Evolutionary conservation across 495 filamentous ascomycete genomes (phyloP).

Genomic region (Penicillium atrosanguineum): DNA sequence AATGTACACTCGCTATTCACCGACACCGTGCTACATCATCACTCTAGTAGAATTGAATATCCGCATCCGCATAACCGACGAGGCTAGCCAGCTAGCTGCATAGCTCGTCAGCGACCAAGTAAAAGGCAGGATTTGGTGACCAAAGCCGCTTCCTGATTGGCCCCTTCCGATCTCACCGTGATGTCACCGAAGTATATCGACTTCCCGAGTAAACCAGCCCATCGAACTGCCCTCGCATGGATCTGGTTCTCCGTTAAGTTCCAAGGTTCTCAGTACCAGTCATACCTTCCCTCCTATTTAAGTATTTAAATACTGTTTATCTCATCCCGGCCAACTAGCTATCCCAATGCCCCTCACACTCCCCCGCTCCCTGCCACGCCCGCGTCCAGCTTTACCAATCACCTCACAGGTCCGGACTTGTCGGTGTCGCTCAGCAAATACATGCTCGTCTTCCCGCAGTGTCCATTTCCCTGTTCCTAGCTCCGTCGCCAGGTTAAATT

Average conservation of each 20-base stretch:
- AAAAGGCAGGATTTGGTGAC: slow-evolving; percentile 3
- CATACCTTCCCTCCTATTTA: neutral
- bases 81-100: neutral
- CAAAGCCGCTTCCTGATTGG: slow-evolving; percentile 1
- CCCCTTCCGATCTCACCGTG: neutral
- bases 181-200: slow-evolving; percentile 3
- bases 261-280: neutral
- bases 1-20: no score
- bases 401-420: slow-evolving; percentile 4
- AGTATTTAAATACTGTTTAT: neutral
- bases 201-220: no score
- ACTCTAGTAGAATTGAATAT: neutral
- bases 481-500: neutral
- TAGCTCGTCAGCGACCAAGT: neutral
- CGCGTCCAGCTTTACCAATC: slow-evolving; percentile 6
- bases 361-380: slow-evolving; percentile 10
- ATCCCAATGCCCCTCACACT: slow-evolving; percentile 17
- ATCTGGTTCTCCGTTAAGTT: neutral
- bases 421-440: slow-evolving; percentile 14
- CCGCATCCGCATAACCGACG: no score
- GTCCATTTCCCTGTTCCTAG: slow-evolving; percentile 11
- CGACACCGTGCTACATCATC: neutral
- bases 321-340: neutral
- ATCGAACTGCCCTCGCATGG: no score
- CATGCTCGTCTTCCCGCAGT: slow-evolving; percentile 25